Evolutionary conservation across 768 basidiomycete genomes (phyloP).

Genomic region (Boletus insuetus): DNA sequence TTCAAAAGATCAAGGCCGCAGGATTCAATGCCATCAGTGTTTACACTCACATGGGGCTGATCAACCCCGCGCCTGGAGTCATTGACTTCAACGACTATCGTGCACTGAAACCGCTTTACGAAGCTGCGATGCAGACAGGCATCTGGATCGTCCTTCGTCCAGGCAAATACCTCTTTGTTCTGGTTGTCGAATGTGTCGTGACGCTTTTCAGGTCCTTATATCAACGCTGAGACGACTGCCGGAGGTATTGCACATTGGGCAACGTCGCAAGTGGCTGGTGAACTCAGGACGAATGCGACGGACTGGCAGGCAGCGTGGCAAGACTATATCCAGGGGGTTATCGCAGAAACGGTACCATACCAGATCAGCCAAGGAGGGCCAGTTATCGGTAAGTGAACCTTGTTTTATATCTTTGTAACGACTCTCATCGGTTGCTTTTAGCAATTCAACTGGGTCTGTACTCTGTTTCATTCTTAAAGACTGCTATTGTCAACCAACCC

Average conservation of each 20-base stretch:
- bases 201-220: slow-evolving; percentile 40
- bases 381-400: slow-evolving; percentile 54
- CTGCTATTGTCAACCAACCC: not conserved
- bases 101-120: slow-evolving; percentile 64
- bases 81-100: slow-evolving; percentile 73
- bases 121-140: slow-evolving; percentile 70
- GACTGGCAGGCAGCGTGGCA: slow-evolving; percentile 72
- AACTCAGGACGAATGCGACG: slow-evolving; percentile 64
- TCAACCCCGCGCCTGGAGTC: slow-evolving; percentile 71
- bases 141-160: slow-evolving; percentile 80
- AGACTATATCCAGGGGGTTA: slow-evolving; percentile 66
- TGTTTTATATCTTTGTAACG: not conserved
- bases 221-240: slow-evolving; percentile 80
- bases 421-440: slow-evolving; percentile 19
- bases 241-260: slow-evolving; percentile 73
- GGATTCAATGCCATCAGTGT: slow-evolving; percentile 78
- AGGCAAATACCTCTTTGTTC: slow-evolving; percentile 40
- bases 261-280: slow-evolving; percentile 62
- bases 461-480: not conserved
- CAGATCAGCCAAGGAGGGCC: slow-evolving; percentile 75
- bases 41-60: slow-evolving; percentile 77
- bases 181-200: not conserved
- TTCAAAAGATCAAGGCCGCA: slow-evolving; percentile 78
- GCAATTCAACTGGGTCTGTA: slow-evolving; percentile 55
- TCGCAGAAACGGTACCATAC: slow-evolving; percentile 54